These are phyloP conservation scores for Trametes maxima DNA, from an alignment of 768 basidiomycete genomes.

Conservation along the genomic window DNA sequence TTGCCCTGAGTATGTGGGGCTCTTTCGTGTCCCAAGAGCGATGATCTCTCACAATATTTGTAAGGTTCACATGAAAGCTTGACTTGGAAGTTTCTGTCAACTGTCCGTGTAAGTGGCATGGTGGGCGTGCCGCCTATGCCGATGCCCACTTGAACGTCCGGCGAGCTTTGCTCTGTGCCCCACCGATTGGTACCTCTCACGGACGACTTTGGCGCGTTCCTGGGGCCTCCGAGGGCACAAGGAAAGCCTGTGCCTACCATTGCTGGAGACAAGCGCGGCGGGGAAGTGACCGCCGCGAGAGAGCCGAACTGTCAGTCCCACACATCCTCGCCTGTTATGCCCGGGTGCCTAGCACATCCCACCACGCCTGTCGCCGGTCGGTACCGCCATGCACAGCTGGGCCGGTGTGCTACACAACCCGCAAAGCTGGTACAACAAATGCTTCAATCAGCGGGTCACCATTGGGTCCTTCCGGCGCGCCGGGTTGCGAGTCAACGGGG, in stretches of 20 bases:
- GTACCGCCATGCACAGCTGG: conserved; percentile 1
- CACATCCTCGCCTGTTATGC: background rate
- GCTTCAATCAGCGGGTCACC: conserved; percentile 2
- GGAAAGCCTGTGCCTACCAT: background rate
- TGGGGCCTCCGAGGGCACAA: background rate
- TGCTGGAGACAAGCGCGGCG: background rate
- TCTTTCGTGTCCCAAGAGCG: background rate
- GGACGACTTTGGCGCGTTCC: background rate
- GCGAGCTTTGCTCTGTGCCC: background rate
- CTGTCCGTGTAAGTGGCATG: background rate
- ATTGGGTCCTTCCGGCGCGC: conserved; percentile 1
- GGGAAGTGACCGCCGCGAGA: background rate
- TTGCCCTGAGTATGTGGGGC: background rate
- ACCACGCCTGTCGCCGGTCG: conserved; percentile 8
- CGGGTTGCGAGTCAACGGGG: background rate
- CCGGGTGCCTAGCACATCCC: conserved; percentile 4
- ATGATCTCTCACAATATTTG: background rate
- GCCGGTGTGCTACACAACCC: background rate
- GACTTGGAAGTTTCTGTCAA: background rate
- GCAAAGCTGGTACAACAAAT: conserved; percentile 17
- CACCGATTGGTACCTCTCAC: background rate
- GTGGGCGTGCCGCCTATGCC: background rate
- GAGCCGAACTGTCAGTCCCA: conserved; percentile 6
- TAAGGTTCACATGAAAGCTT: background rate
- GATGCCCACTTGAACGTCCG: background rate